Base-by-base conservation (phyloP, 2,329 filamentous ascomycete species). In the Botrytis elliptica region DNA sequence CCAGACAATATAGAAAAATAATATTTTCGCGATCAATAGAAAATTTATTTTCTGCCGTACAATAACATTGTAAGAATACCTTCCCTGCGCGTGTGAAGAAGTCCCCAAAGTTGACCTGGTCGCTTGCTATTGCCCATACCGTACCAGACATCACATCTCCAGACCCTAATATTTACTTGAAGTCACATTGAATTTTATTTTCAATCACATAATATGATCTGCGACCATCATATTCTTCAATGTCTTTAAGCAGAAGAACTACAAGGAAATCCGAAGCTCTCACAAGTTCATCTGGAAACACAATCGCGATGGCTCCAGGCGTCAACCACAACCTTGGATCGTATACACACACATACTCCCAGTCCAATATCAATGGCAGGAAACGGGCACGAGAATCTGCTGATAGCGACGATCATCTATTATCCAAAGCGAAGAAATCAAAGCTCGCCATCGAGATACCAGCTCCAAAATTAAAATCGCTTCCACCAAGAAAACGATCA, bases 371-470 rank as follows among this genome's bases (percentile, higher is more conserved):
- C 73, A 83, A 82, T 77, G 84, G 84, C 77, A 84, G 82, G 79
- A 88, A 88, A 82, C 84, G 87, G 76, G 82, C 81, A 67, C 83
- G 86, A 77, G 85, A 87, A 69, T 75, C 81, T 70, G 79, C 82
- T 73, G 84, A 85, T 67, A 82, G 82, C 79, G 85, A 87, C 72
- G 82, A 84, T 78, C 85, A 86, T 75, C 80, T 82, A 72, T 8
- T 72, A 36, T 77, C 84, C 64, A 83, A 84, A 73, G 79, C 82
- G 72, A 90, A 89, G 82, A 86, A 83, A 80, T 81, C 85, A 71
- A 83, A 85, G 75, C 86, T 89, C 77, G 82, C 86, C 38, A 86
- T 88, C 76, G 87, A 89, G 77, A 87, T 89, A 66, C 81, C 85
- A 8, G 49, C 66, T 75, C 83, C 8, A 79, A 81, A 74, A 77